phyloP scores from a whole-genome alignment of 345 rosid genomes.

The Litchi chinensis region DNA sequence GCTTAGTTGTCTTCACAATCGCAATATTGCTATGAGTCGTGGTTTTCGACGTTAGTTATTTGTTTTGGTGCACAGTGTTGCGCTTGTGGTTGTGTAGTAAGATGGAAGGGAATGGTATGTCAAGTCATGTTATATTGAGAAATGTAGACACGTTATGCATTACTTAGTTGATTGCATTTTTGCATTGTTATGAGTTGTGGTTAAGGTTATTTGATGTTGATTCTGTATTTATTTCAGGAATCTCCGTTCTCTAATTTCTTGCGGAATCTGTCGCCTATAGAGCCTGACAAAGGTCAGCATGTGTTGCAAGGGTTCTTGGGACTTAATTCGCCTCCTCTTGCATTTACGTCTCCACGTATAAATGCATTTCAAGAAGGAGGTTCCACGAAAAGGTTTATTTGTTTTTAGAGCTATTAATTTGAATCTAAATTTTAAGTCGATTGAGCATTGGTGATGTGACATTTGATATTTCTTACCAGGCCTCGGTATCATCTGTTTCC shows the following conservation, averaged over 20 bases:
- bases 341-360: conserved; percentile 46
- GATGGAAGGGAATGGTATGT: neutral
- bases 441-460: conserved; percentile 13
- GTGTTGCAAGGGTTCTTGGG: conserved; percentile 36
- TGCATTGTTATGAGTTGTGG: neutral
- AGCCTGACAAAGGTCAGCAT: conserved; percentile 30
- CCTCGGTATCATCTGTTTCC: conserved; percentile 24
- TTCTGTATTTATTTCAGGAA: conserved; percentile 34
- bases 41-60: neutral
- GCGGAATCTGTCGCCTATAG: conserved; percentile 46
- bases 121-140: neutral
- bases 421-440: neutral
- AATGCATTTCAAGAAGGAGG: conserved; percentile 27
- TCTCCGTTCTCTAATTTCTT: conserved; percentile 43
- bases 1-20: neutral
- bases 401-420: conserved; percentile 10
- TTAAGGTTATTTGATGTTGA: neutral
- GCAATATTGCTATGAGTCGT: too few species aligned
- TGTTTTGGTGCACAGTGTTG: neutral
- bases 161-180: neutral
- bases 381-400: conserved; percentile 40
- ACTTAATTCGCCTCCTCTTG: conserved; percentile 53
- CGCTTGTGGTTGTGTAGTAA: neutral
- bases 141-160: neutral
- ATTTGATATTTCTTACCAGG: conserved; percentile 32